Evolutionary conservation across 345 rosid genomes (phyloP), one percentile per base, ranked within the genome.

Genomic region (Jatropha curcas): DNA sequence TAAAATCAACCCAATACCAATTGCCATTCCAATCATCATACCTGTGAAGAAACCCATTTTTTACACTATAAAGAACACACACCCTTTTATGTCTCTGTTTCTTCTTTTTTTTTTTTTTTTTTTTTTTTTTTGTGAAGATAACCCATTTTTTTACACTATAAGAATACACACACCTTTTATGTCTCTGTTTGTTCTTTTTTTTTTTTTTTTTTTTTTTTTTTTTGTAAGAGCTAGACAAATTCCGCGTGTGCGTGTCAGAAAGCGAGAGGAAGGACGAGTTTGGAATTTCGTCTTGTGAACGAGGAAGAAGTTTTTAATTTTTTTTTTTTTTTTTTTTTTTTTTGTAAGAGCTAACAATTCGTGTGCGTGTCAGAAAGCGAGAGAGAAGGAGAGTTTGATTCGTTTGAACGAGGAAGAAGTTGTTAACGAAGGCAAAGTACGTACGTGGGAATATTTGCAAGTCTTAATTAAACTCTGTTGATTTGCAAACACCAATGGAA

Each of bases 41-140:
- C 83, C 77, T 24, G 52, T 3, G 24, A 76, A 68, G 80, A 80
- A 80, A 45, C 74, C 45, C 83, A 80, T 80, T 19, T 25, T 37
- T 9, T 59, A 33, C 34, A 10, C 27, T 24, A 2, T 28, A 57
- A 27, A 5, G 2, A 22, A n/a, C 2, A 9, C 9, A 57, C 1
- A 11, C 12, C 5, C 35, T 14, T 48, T 6, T 2, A 17, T 13
- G 64, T 33, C 68, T 41, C 10, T 61, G 65, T 61, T 60, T n/a
- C n/a, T 37, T 34, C 6, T 10, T 60, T 13, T 24, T n/a, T 20
- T 41, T 43, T 17, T 45, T 28, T 27, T 37, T 28, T 39, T 45
- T 46, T 27, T 25, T 66, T 33, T 56, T 3, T 2, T 28, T 56
- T 10, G 12, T 25, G 31, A 11, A n/a, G n/a, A n/a, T n/a, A n/a